These are phyloP conservation scores for Talaromyces ruber DNA, from an alignment of 495 filamentous ascomycete genomes.

Conservation along the genomic window DNA sequence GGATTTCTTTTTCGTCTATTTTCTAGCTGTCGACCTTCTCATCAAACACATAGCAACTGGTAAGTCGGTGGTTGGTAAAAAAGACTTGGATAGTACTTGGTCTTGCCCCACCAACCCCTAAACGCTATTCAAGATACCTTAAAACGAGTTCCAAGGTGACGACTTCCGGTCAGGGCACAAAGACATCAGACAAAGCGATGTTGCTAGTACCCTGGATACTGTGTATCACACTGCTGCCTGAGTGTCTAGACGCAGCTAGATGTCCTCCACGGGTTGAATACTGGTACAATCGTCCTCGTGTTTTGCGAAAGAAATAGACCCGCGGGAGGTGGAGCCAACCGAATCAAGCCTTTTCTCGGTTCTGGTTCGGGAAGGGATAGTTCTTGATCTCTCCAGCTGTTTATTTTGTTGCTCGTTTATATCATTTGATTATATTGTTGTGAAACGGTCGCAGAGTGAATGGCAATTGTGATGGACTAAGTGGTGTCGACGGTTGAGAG, in stretches of 20 bases:
- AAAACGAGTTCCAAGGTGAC: background rate
- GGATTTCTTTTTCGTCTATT: background rate
- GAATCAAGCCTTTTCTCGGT: slow-evolving; percentile 1
- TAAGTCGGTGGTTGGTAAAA: background rate
- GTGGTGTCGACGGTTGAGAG: background rate
- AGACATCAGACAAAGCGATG: background rate
- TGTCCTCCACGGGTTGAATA: background rate
- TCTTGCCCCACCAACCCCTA: slow-evolving; percentile 5
- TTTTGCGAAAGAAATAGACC: background rate
- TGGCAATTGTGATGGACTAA: background rate
- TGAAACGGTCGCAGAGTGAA: background rate
- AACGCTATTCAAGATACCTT: background rate
- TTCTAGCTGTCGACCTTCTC: background rate
- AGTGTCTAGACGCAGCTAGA: background rate
- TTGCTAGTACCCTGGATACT: background rate
- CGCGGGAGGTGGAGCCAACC: slow-evolving; percentile 7
- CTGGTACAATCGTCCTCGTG: background rate
- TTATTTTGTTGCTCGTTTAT: background rate
- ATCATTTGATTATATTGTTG: background rate
- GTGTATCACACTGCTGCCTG: background rate
- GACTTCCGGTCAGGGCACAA: background rate
- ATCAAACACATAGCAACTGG: background rate
- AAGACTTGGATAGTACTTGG: background rate
- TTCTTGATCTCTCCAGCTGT: background rate
- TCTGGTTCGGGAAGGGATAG: slow-evolving; percentile 1